Base-by-base conservation (phyloP, 768 basidiomycete species). In the Daedaleopsis nitida region DNA sequence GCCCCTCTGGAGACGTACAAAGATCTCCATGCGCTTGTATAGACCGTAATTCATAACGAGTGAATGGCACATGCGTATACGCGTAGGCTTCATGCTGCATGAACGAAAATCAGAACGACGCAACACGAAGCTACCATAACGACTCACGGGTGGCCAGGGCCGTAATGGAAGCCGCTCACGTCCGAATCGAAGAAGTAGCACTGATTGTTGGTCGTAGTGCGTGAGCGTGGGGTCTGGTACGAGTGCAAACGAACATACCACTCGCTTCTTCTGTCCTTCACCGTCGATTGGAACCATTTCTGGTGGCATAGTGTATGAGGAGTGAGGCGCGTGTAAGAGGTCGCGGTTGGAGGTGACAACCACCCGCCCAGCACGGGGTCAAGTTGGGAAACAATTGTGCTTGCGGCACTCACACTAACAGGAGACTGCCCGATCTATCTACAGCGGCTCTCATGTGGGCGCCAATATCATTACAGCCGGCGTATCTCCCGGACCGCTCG, bases 151-250 rank as follows among this genome's bases (percentile, higher is more conserved):
- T 98, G 95, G 7, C 94, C 96, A 59, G 90, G 94, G n/a, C 95
- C 95, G 87, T 97, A 96, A 75, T 98, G 97, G 73, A 98, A 99
- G 54, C 97, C 96, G 23, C 97, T 96, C 74, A 99, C 96, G 73
- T 99, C 96, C 35, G 95, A 96, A 76, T 99, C 96, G 79, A 96
- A 99, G 82, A 99, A 99, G 81, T 99, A 99, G 73, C 96, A 98
- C 92, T 97, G 59, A 27, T 48, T 39, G 24, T 14, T 27, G 13
- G 55, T 35, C 6, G 23, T 14, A 12, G 17, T 21, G 11, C 34
- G 23, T n/a, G 5, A 37, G 45, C 44, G 13, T 44, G 45, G 19
- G n/a, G 52, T 53, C 38, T 10, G 52, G 32, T 58, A 55, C 58
- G 49, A 58, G 59, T 19, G 50, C 38, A 52, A 5, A 47, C 45